Evolutionary conservation across 1,284 basidiomycete species (phyloP).

Genomic region (Malassezia sp.): DNA sequence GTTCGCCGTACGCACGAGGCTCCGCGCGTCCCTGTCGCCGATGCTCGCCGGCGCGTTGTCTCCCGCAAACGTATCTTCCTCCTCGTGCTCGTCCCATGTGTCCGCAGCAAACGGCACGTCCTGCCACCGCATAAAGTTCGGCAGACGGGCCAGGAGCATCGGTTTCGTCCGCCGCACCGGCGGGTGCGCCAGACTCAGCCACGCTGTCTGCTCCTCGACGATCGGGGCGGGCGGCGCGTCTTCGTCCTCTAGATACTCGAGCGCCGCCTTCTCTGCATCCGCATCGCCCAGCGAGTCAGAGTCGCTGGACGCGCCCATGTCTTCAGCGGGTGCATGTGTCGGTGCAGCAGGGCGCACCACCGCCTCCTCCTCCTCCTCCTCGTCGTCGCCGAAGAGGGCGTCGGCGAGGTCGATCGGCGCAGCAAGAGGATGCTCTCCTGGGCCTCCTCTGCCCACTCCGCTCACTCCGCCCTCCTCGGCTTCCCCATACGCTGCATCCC

Average conservation of each 20-base stretch:
- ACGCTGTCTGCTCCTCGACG: conserved; percentile 55
- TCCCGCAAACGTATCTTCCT: conserved; percentile 46
- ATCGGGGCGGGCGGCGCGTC: conserved; percentile 50
- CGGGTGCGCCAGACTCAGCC: conserved; percentile 27
- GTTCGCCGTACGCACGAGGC: conserved; percentile 65
- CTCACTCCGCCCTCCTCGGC: too few relatives aligned
- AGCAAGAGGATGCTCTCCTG: too few relatives aligned
- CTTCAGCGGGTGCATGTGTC: neutral
- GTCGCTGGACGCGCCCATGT: neutral
- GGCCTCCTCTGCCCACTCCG: too few relatives aligned
- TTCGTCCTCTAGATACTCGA: conserved; percentile 33
- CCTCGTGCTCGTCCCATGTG: conserved; percentile 33
- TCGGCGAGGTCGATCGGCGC: too few relatives aligned
- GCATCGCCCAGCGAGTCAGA: conserved; percentile 17
- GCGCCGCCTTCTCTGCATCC: conserved; percentile 18
- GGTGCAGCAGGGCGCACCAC: conserved; percentile 11
- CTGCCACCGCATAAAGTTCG: conserved; percentile 39
- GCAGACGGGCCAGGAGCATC: conserved; percentile 38
- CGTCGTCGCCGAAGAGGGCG: conserved; percentile 26
- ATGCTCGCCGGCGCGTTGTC: conserved; percentile 57
- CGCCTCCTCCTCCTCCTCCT: conserved; percentile 19
- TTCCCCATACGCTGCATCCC: too few relatives aligned
- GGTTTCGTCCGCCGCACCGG: conserved; percentile 38
- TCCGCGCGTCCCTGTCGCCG: conserved; percentile 36
- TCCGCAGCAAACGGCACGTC: conserved; percentile 28